Percentiles rank a stretch among this genome's conserved stretches.
Evolutionary conservation across 2,329 filamentous ascomycete genomes (phyloP).

Genomic region (Pseudophaeomoniella oleicola): DNA sequence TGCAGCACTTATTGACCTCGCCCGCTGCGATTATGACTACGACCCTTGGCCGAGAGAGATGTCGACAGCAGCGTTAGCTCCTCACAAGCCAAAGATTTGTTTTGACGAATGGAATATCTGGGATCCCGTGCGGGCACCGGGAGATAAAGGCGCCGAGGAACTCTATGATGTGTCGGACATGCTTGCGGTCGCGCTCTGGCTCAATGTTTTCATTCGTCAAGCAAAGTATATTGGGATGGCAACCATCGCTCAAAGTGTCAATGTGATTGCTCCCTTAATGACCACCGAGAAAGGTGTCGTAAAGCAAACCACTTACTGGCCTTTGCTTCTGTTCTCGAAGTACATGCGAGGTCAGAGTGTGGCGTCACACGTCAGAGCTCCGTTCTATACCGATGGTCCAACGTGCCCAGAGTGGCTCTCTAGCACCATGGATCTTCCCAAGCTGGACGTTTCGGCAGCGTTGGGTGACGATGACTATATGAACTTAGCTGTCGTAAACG

Average conservation of each 20-base stretch:
- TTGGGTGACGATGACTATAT: conserved; percentile 41
- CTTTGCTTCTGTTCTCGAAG: conserved; percentile 51
- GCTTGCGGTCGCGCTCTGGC: conserved; percentile 58
- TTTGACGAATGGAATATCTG: conserved; percentile 82
- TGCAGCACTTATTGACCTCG: conserved; percentile 55
- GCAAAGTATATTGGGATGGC: conserved; percentile 60
- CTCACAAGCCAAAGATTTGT: conserved; percentile 56
- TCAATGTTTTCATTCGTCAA: conserved; percentile 65
- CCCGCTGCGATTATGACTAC: conserved; percentile 49
- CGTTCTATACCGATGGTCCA: conserved; percentile 49
- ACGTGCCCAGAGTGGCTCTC: conserved; percentile 23
- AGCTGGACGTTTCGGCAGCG: conserved; percentile 27
- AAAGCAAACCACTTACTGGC: conserved; percentile 65
- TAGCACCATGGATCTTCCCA: conserved; percentile 49
- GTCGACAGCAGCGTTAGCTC: conserved; percentile 29
- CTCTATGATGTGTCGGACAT: conserved; percentile 61
- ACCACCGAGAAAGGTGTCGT: conserved; percentile 43
- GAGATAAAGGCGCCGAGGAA: conserved; percentile 59
- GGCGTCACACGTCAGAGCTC: conserved; percentile 47
- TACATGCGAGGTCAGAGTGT: conserved; percentile 63
- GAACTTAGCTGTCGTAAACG: conserved; percentile 59
- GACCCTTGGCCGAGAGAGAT: conserved; percentile 8
- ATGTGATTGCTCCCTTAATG: conserved; percentile 66
- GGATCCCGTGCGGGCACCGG: conserved; percentile 57
- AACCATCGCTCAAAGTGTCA: conserved; percentile 63